Conservation (phyloP, 2,329 filamentous ascomycete genomes). For the Cladosporium colombiae region DNA sequence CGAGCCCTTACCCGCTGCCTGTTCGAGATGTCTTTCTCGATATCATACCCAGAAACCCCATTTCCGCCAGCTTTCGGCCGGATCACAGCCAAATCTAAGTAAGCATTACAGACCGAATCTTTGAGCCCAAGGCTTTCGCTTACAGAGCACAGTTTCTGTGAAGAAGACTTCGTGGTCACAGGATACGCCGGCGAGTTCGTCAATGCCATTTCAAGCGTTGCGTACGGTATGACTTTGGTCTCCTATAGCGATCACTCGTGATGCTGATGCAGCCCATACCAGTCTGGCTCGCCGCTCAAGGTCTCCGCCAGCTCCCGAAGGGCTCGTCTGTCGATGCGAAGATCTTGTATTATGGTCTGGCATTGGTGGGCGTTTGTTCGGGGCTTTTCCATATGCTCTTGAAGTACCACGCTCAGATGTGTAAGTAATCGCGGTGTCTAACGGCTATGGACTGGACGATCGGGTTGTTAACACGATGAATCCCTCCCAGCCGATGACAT, state of each 20-base stretch:
- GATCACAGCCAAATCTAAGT: neutral
- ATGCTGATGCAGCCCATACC: neutral
- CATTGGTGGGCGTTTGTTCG: neutral
- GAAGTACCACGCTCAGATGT: neutral
- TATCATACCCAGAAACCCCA: neutral
- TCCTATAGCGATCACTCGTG: neutral
- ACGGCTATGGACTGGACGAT: neutral
- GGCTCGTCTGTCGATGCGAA: neutral
- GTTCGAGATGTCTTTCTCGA: neutral
- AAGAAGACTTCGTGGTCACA: conserved; percentile 7
- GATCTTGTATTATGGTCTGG: neutral
- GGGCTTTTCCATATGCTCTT: neutral
- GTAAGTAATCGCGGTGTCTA: neutral
- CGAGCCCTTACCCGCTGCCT: too few species aligned
- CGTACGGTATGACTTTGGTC: neutral
- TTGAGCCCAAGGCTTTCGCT: neutral
- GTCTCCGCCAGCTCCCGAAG: neutral
- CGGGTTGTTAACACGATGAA: neutral
- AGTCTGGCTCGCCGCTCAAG: neutral
- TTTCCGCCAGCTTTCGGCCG: neutral
- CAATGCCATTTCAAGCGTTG: neutral
- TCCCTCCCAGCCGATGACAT: neutral
- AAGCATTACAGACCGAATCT: neutral
- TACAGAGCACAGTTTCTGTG: neutral
- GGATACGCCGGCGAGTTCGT: conserved; percentile 1